These are phyloP conservation scores for Paspalum vaginatum DNA, from an alignment of 176 grass and related monocot genomes.

Conservation along the genomic window DNA sequence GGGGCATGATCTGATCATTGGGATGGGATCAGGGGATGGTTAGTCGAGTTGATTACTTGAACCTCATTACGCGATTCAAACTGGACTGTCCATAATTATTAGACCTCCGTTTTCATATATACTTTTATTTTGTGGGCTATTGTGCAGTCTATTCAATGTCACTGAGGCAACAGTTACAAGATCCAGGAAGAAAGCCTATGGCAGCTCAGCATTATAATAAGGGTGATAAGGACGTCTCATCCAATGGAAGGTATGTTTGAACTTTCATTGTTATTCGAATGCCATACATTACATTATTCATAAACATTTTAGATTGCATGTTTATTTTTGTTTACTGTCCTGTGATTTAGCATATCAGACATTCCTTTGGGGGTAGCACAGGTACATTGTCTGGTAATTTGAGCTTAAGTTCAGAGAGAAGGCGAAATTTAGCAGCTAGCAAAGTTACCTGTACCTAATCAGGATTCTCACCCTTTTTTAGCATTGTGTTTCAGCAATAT, in stretches of 20 bases:
- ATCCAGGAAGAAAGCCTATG: conserved; percentile 90
- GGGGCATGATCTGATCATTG: conserved; percentile 88
- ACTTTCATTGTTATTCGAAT: conserved; percentile 37
- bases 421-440: neutral
- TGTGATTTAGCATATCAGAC: neutral
- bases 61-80: neutral
- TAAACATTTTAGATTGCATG: conserved; percentile 19
- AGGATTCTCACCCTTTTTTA: neutral
- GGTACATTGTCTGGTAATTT: conserved; percentile 12
- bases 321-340: conserved; percentile 8
- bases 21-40: conserved; percentile 94
- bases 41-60: conserved; percentile 27
- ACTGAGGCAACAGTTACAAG: conserved; percentile 94
- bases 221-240: conserved; percentile 84
- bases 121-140: conserved; percentile 8
- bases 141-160: conserved; percentile 92
- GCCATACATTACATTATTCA: neutral
- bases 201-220: conserved; percentile 88
- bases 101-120: neutral
- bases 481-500: neutral
- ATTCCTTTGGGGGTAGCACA: neutral
- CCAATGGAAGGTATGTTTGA: conserved; percentile 72
- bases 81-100: neutral
- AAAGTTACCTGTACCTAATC: neutral
- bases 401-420: neutral